Conservation (phyloP, 2,329 filamentous ascomycete genomes). For the Coniochaeta hoffmannii region DNA sequence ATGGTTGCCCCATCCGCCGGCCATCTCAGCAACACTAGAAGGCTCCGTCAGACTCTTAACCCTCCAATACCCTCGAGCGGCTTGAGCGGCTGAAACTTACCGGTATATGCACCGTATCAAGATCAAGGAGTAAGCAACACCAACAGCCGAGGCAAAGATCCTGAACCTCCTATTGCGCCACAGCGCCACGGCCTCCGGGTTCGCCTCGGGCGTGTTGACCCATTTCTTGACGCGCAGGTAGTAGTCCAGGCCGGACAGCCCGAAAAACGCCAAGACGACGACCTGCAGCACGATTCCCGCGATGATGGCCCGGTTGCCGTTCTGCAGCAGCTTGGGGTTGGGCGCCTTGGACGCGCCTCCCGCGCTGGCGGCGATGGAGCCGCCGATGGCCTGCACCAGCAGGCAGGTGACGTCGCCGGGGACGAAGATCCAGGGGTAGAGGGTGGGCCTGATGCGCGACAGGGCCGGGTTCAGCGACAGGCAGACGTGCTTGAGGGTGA, state of each 20-base stretch:
- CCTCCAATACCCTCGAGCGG: background rate
- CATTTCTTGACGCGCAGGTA: constrained; percentile 31
- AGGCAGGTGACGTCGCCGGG: constrained; percentile 52
- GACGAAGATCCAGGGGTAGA: constrained; percentile 52
- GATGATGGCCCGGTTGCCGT: constrained; percentile 44
- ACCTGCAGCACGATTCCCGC: constrained; percentile 48
- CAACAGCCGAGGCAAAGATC: constrained; percentile 35
- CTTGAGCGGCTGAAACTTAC: constrained; percentile 22
- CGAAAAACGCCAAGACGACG: constrained; percentile 39
- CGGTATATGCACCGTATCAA: constrained; percentile 48
- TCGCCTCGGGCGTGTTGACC: constrained; percentile 23
- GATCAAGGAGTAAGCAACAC: constrained; percentile 35
- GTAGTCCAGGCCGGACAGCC: constrained; percentile 36
- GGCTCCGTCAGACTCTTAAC: background rate
- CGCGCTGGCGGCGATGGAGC: constrained; percentile 45
- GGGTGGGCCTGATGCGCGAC: constrained; percentile 42
- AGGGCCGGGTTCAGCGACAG: constrained; percentile 38
- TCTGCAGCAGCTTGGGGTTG: constrained; percentile 30
- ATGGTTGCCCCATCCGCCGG: constrained; percentile 54
- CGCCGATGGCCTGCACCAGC: constrained; percentile 51
- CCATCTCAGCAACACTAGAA: constrained; percentile 53
- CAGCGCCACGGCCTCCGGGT: constrained; percentile 23
- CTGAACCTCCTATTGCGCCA: constrained; percentile 37
- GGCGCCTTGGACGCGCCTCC: constrained; percentile 18
- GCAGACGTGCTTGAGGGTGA: constrained; percentile 54